These are phyloP conservation scores for Lycium barbarum DNA, from an alignment of 257 asterid species.

Conservation along the genomic window DNA sequence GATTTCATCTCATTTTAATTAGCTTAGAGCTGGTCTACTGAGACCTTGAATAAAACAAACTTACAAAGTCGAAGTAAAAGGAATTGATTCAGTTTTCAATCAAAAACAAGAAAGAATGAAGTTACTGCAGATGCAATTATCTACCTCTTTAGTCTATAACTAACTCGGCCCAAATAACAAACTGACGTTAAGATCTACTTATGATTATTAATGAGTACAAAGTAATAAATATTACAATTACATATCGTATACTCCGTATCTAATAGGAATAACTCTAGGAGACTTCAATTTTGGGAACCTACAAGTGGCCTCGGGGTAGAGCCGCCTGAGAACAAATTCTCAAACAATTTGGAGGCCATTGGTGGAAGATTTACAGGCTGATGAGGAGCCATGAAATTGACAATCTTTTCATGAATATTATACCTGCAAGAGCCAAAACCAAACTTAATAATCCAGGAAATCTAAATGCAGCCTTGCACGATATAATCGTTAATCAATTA, in stretches of 20 bases:
- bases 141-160: background rate
- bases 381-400: constrained; percentile 87
- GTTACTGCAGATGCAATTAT: background rate
- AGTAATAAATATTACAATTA: background rate
- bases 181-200: background rate
- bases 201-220: background rate
- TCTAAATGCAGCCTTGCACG: background rate
- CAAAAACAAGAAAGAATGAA: background rate
- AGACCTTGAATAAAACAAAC: background rate
- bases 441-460: background rate
- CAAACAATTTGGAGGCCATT: constrained; percentile 63
- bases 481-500: constrained; percentile 34
- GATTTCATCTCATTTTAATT: background rate
- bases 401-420: constrained; percentile 84
- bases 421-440: constrained; percentile 60
- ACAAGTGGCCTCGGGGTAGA: constrained; percentile 18
- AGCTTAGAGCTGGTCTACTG: background rate
- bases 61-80: background rate
- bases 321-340: constrained; percentile 54
- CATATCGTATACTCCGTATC: background rate
- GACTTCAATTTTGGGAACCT: background rate
- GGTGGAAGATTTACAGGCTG: constrained; percentile 64
- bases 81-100: background rate
- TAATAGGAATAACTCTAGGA: background rate
- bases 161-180: background rate